Percentiles rank a stretch among this genome's conserved stretches.
Evolutionary conservation across 23 red algal genomes (phyloP).

Genomic region (Gracilaria vermiculophylla): DNA sequence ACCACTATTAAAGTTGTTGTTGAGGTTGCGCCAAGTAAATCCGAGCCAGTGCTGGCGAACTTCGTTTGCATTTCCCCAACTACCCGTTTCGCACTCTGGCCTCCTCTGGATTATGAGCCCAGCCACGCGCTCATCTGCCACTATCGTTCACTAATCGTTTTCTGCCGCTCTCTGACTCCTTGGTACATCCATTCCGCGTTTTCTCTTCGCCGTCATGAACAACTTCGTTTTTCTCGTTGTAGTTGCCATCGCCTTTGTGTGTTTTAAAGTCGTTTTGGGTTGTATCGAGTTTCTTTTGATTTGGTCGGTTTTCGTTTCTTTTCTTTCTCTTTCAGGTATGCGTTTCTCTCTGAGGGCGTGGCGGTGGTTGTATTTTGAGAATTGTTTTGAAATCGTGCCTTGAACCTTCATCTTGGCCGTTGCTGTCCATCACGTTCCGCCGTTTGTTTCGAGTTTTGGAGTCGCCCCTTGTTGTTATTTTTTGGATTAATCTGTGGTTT

Average conservation of each 20-base stretch:
- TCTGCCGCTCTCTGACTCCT: neutral
- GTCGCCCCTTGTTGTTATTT: no score
- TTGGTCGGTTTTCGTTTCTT: neutral
- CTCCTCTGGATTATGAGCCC: neutral
- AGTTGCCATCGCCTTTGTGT: no score
- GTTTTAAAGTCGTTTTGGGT: no score
- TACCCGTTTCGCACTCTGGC: neutral
- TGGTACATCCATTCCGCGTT: neutral
- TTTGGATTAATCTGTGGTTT: neutral
- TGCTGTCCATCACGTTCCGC: no score
- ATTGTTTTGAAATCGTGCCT: no score
- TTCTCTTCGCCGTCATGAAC: neutral
- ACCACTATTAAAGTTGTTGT: neutral
- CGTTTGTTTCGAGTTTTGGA: no score
- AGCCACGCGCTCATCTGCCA: neutral
- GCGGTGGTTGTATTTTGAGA: no score
- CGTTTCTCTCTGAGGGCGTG: neutral
- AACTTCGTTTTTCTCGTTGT: neutral
- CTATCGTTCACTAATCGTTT: neutral
- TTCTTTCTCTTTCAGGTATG: neutral
- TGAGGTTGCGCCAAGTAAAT: neutral
- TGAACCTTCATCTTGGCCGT: no score
- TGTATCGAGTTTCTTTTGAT: neutral
- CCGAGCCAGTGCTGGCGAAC: neutral
- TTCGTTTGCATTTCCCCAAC: neutral